These are phyloP conservation scores for Cordyceps farinosa DNA, from an alignment of 2,329 filamentous ascomycete species.

Conservation along the genomic window DNA sequence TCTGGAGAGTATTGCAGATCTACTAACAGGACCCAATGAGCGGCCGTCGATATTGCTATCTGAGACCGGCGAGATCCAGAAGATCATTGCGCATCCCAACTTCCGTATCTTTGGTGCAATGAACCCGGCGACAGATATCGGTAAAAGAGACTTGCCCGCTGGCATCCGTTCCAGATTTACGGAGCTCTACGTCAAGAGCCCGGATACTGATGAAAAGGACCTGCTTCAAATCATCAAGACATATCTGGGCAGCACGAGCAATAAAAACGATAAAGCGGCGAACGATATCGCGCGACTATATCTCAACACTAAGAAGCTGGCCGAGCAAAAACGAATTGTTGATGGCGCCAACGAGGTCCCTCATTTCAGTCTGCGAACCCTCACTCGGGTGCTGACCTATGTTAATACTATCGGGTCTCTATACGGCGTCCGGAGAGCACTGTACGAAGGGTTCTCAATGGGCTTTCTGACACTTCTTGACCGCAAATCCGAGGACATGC, in stretches of 20 bases:
- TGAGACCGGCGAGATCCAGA: conserved; percentile 89
- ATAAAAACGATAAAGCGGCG: conserved; percentile 68
- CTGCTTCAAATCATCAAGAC: conserved; percentile 82
- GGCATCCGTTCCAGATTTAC: conserved; percentile 91
- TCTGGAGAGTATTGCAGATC: conserved; percentile 85
- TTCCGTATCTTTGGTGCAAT: conserved; percentile 98
- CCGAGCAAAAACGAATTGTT: conserved; percentile 77
- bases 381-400: conserved; percentile 87
- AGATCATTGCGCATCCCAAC: conserved; percentile 82
- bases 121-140: conserved; percentile 97
- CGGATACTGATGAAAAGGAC: conserved; percentile 82
- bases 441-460: conserved; percentile 97
- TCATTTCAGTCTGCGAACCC: conserved; percentile 91
- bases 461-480: conserved; percentile 90
- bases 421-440: conserved; percentile 78
- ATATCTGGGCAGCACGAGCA: conserved; percentile 72
- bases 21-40: conserved; percentile 70
- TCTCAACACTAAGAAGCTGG: conserved; percentile 77
- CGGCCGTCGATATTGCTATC: conserved; percentile 82
- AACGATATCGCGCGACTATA: conserved; percentile 85
- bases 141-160: conserved; percentile 88
- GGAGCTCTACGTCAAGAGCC: conserved; percentile 89
- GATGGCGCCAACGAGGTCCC: conserved; percentile 95
- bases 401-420: conserved; percentile 78
- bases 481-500: conserved; percentile 71